Evolutionary conservation across 805 yeast genomes (phyloP).

Genomic region (Candida sonorensis): DNA sequence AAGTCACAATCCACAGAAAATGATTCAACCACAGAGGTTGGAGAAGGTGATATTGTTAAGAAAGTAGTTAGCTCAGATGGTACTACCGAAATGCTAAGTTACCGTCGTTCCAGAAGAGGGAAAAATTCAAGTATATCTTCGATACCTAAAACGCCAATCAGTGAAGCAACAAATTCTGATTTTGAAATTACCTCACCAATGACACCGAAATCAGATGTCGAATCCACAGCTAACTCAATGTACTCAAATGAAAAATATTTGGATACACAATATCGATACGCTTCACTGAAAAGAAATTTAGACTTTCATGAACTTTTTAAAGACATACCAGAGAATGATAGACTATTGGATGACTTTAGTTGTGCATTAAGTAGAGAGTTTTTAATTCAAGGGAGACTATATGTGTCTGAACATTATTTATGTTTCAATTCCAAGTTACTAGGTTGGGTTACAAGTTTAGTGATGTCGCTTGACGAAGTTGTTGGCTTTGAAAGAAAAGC

Average conservation of each 20-base stretch:
- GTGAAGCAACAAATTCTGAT: conserved; percentile 8
- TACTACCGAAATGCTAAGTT: conserved; percentile 25
- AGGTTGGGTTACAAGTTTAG: conserved; percentile 85
- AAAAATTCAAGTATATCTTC: conserved; percentile 17
- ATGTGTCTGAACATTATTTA: conserved; percentile 67
- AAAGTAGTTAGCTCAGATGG: conserved; percentile 16
- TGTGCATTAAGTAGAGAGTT: conserved; percentile 89
- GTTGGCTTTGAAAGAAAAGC: conserved; percentile 68
- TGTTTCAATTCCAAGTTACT: conserved; percentile 84
- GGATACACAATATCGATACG: conserved; percentile 55
- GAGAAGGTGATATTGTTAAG: conserved; percentile 13
- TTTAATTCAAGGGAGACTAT: conserved; percentile 79
- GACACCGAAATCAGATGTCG: conserved; percentile 9
- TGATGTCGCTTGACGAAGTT: conserved; percentile 67
- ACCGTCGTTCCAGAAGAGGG: conserved; percentile 19
- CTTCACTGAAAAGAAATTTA: conserved; percentile 54
- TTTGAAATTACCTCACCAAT: conserved; percentile 4
- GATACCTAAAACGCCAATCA: conserved; percentile 13
- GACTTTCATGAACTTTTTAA: conserved; percentile 77
- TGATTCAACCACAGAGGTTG: conserved; percentile 5
- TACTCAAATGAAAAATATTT: conserved; percentile 51
- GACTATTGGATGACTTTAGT: conserved; percentile 76
- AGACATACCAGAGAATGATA: conserved; percentile 59
- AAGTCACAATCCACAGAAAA: conserved; percentile 1
- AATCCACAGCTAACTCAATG: conserved; percentile 38